Evolutionary conservation across 352 stramenopile genomes (phyloP), one percentile per base, ranked within the genome.

Genomic region (Globisporangium uncinulatum): DNA sequence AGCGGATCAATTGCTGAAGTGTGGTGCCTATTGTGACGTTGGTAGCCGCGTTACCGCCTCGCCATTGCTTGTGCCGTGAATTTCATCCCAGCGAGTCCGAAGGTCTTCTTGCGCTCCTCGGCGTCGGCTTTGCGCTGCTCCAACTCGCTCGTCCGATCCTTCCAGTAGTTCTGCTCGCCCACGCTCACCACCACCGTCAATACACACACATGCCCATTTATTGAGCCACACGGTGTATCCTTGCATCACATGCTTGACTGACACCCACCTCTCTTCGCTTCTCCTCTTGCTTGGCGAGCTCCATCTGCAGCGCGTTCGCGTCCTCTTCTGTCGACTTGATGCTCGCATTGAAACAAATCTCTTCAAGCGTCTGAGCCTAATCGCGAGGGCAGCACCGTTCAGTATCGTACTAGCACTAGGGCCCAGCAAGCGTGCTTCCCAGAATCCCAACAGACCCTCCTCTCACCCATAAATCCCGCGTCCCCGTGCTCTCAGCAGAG

Each of bases 101-200:
- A 75, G 55, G 86, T 88, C 51, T 79, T 87, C 57, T 93, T 91
- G 44, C 74, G 76, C 51, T 86, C 83, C 47, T 88, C 83, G 14
- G 83, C 83, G 15, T 91, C 77, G 14, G 70, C 44, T 17, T 65
- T 67, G 19, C 76, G 70, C 54, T 89, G 62, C 56, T 91, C 82
- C 10, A 91, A 44, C 37, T 89, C 79, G 15, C 61, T 60, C 20
- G 74, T 74, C 34, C 80, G 74, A 32, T 88, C 73, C 58, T 81
- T 86, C 80, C 80, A 93, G 50, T 93, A 90, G 65, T 75, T 71
- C 61, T 86, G 51, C 8, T 3, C 17, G 34, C 7, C 34, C 34
- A 39, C 34, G 34, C 34, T 39, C 34, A 39, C 34, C 34, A 8
- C 34, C 2, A 39, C 34, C 34, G 34, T 39, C 34, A 8, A 39